Evolutionary conservation across 106 monocot genomes (phyloP).

Genomic region (Acorus calamus): DNA sequence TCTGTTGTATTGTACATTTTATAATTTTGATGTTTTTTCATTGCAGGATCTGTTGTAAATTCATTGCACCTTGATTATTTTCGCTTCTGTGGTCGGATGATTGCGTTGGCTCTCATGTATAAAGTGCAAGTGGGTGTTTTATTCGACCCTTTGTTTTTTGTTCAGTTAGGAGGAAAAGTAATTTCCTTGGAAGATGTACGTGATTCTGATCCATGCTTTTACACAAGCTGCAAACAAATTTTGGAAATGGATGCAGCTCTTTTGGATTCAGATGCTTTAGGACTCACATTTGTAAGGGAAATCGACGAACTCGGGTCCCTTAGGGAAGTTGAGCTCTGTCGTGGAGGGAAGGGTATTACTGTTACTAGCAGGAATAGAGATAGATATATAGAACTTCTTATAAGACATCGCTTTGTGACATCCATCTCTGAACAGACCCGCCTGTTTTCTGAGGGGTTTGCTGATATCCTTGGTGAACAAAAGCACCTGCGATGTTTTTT

Average conservation of each 20-base stretch:
- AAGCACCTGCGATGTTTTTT: conserved; percentile 32
- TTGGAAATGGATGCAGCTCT: conserved; percentile 59
- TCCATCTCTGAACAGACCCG: conserved; percentile 38
- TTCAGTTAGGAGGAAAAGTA: conserved; percentile 50
- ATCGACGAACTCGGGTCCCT: conserved; percentile 39
- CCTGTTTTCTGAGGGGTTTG: conserved; percentile 49
- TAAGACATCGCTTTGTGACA: conserved; percentile 45
- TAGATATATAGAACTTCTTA: conserved; percentile 42
- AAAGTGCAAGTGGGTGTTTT: conserved; percentile 62
- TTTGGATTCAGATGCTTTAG: conserved; percentile 63
- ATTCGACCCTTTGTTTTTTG: conserved; percentile 60
- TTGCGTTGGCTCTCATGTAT: conserved; percentile 74
- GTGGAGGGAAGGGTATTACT: conserved; percentile 57
- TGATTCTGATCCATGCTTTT: conserved; percentile 62
- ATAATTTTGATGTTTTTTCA: not conserved
- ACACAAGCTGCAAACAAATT: conserved; percentile 62
- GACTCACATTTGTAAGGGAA: conserved; percentile 58
- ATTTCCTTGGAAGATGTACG: conserved; percentile 59
- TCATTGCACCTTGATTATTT: conserved; percentile 80
- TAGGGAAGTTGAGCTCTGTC: conserved; percentile 42
- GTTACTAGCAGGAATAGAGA: conserved; percentile 62
- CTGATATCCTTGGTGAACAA: conserved; percentile 34
- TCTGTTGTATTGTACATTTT: not conserved
- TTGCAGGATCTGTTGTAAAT: conserved; percentile 67
- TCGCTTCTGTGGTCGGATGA: conserved; percentile 50